Evolutionary conservation across 768 basidiomycete species (phyloP).

Genomic region (Trametes gibbosa): DNA sequence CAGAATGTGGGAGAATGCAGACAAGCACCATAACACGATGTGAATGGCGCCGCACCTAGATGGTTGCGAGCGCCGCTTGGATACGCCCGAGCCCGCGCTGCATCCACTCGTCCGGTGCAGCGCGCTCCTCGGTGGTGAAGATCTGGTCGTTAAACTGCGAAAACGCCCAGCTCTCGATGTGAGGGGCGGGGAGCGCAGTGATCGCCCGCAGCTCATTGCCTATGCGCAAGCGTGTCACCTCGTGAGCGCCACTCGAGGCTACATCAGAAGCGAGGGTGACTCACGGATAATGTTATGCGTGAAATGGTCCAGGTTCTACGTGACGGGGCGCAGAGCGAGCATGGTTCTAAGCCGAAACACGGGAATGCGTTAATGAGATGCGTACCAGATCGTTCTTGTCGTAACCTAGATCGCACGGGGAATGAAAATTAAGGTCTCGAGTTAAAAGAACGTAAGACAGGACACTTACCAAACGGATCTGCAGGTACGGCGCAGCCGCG

Average conservation of each 20-base stretch:
- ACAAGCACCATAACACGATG: not conserved
- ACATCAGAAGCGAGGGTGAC: conserved; percentile 19
- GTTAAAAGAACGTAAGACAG: not conserved
- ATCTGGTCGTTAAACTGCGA: conserved; percentile 55
- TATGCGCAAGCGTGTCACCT: conserved; percentile 8
- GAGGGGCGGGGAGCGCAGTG: conserved; percentile 57
- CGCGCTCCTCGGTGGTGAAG: conserved; percentile 44
- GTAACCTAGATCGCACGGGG: conserved; percentile 39
- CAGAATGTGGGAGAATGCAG: not conserved
- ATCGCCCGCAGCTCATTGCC: conserved; percentile 62
- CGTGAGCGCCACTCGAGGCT: not conserved
- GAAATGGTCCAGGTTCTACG: conserved; percentile 66
- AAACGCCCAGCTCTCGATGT: conserved; percentile 60
- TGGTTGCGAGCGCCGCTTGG: conserved; percentile 31
- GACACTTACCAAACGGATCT: conserved; percentile 46
- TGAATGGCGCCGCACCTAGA: not conserved
- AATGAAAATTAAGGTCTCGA: conserved; percentile 2
- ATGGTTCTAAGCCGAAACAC: not conserved
- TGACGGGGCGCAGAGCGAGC: not conserved
- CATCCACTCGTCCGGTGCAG: conserved; percentile 58
- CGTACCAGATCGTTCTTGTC: conserved; percentile 71
- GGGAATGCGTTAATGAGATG: not conserved
- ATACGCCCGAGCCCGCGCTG: conserved; percentile 45
- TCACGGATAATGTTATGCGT: conserved; percentile 65
- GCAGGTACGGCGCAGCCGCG: conserved; percentile 1